Conservation (phyloP, 345 rosid genomes). For the Sonneratia alba region DNA sequence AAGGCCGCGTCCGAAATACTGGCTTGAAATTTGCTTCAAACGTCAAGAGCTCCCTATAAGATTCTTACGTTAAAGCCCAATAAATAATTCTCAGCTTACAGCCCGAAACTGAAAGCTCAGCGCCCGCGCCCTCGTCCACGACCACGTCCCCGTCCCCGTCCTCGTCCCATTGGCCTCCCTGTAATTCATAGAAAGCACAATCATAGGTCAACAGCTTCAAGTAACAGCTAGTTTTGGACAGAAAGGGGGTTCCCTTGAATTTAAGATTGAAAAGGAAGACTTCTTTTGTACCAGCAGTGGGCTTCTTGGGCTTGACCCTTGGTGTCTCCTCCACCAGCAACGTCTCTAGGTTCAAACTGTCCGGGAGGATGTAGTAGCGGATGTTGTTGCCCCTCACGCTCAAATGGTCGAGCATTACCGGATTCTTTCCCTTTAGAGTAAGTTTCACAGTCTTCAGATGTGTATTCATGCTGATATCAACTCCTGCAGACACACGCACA, state of each 20-base stretch:
- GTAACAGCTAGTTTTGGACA: constrained; percentile 5
- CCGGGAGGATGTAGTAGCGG: constrained; percentile 92
- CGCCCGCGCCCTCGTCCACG: constrained; percentile 92
- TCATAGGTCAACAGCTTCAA: not conserved
- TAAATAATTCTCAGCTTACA: not conserved
- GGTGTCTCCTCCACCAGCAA: constrained; percentile 94
- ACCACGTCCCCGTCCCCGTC: constrained; percentile 81
- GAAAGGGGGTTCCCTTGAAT: not conserved
- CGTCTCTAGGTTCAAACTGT: constrained; percentile 94
- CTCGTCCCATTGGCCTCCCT: constrained; percentile 86
- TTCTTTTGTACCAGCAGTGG: constrained; percentile 59
- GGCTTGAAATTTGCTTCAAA: not conserved
- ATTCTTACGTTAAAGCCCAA: not conserved
- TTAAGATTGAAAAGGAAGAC: not conserved
- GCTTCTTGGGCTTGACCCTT: constrained; percentile 88
- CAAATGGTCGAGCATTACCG: constrained; percentile 77
- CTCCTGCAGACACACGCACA: constrained; percentile 37
- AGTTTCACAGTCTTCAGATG: constrained; percentile 93
- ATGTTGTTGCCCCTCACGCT: constrained; percentile 94
- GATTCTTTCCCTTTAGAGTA: constrained; percentile 82
- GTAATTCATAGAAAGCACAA: constrained; percentile 1
- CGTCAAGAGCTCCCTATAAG: not conserved
- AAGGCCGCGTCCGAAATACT: not conserved
- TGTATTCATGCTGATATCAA: constrained; percentile 96
- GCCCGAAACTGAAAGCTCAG: constrained; percentile 16